These are phyloP conservation scores for Syzygium syzygioides DNA, from an alignment of 441 rosid genomes.

Conservation along the genomic window DNA sequence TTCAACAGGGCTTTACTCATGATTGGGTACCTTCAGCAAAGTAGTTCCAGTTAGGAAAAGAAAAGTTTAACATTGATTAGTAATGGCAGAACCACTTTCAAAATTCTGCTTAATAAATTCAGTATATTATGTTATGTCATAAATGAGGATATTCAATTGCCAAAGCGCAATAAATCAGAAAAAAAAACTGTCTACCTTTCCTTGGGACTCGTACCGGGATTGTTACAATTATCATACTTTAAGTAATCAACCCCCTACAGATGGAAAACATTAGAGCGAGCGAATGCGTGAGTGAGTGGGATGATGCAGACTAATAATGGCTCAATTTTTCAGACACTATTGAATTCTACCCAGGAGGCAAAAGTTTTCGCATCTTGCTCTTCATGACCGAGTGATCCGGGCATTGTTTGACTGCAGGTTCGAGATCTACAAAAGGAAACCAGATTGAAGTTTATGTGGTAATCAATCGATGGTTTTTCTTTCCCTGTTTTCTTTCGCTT, in stretches of 20 bases:
- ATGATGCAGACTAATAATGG: not conserved
- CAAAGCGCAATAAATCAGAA: not conserved
- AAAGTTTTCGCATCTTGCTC: slow-evolving; percentile 64
- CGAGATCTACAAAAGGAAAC: slow-evolving; percentile 20
- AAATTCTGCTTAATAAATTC: not conserved
- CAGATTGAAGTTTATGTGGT: not conserved
- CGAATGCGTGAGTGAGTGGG: accelerated
- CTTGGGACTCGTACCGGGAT: slow-evolving; percentile 37
- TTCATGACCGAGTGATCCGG: slow-evolving; percentile 59
- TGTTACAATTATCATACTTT: slow-evolving; percentile 60
- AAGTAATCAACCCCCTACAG: slow-evolving; percentile 57
- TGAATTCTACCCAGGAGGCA: slow-evolving; percentile 42
- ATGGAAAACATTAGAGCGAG: not conserved
- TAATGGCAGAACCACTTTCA: not conserved
- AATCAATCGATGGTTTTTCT: not conserved
- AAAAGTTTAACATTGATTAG: not conserved
- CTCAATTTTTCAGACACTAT: not conserved
- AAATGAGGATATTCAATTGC: not conserved
- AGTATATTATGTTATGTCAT: not conserved
- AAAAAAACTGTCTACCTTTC: slow-evolving; percentile 17
- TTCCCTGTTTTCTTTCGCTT: not conserved
- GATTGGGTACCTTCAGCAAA: slow-evolving; percentile 29
- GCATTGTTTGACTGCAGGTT: slow-evolving; percentile 61
- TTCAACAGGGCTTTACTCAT: slow-evolving; percentile 49
- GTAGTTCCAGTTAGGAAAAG: not conserved